These are phyloP conservation scores for Tolypocladium ovalisporum DNA, from an alignment of 2,329 filamentous ascomycete genomes.

Conservation along the genomic window DNA sequence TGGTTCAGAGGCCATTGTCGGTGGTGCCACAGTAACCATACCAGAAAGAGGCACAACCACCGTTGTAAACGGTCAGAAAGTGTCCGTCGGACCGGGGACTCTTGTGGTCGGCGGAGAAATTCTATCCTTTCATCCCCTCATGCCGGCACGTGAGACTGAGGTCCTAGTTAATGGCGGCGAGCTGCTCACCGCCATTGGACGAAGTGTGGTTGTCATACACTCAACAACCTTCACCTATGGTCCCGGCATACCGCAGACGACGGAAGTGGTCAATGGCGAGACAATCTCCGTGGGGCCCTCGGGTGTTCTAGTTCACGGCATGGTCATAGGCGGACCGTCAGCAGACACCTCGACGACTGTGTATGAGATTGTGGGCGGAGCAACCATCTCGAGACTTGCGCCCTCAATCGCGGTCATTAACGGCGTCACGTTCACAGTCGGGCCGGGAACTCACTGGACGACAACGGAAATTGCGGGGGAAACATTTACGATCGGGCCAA, in stretches of 20 bases:
- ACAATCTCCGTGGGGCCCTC: conserved; percentile 38
- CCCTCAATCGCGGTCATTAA: conserved; percentile 37
- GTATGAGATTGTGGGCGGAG: conserved; percentile 39
- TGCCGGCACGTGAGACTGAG: conserved; percentile 24
- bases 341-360: conserved; percentile 25
- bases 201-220: conserved; percentile 27
- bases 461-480: conserved; percentile 38
- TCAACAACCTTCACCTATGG: conserved; percentile 36
- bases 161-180: conserved; percentile 37
- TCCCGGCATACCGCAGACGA: conserved; percentile 17
- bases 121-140: conserved; percentile 20
- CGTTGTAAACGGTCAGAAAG: conserved; percentile 17
- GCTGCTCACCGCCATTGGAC: conserved; percentile 31
- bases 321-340: conserved; percentile 29
- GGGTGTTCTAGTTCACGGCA: conserved; percentile 28
- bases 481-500: conserved; percentile 37
- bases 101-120: conserved; percentile 23
- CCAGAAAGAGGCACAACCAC: conserved; percentile 23
- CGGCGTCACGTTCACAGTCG: conserved; percentile 39
- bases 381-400: conserved; percentile 39
- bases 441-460: conserved; percentile 27
- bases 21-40: conserved; percentile 30
- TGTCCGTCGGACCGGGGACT: conserved; percentile 24
- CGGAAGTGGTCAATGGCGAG: conserved; percentile 35
- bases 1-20: conserved; percentile 29